Percentiles rank a stretch among this genome's conserved stretches.
Conservation (phyloP, 2,329 filamentous ascomycete species). For the Cryoendolithus antarcticus region DNA sequence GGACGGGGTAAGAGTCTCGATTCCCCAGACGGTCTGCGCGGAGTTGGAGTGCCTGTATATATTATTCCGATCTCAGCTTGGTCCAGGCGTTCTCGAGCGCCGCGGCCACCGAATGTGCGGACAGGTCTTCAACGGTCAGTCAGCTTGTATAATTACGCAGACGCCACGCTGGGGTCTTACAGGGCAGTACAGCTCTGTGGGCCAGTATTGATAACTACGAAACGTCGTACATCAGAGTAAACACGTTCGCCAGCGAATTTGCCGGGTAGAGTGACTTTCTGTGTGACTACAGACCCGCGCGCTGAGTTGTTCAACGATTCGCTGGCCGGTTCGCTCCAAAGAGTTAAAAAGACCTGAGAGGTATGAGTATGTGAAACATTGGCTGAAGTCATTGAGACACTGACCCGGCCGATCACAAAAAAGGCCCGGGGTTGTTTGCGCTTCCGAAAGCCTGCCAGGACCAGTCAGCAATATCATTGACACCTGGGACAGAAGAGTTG, state of each 20-base stretch:
- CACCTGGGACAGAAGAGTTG: too few species aligned
- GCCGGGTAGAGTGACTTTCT: too few species aligned
- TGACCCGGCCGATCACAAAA: background rate
- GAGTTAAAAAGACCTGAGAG: slow-evolving; percentile 8
- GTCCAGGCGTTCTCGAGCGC: too few species aligned
- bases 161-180: too few species aligned
- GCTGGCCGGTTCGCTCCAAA: slow-evolving; percentile 11
- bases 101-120: too few species aligned
- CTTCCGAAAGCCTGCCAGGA: background rate
- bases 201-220: slow-evolving; percentile 6
- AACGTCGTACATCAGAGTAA: slow-evolving; percentile 4
- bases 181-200: too few species aligned
- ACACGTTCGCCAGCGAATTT: slow-evolving; percentile 1
- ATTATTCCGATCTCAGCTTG: slow-evolving; percentile 5
- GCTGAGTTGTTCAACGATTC: too few species aligned
- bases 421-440: background rate
- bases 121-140: too few species aligned
- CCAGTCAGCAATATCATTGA: background rate
- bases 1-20: too few species aligned
- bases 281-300: too few species aligned
- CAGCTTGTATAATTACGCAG: too few species aligned
- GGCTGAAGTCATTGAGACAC: background rate
- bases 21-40: background rate
- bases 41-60: slow-evolving; percentile 1
- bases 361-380: too few species aligned